Evolutionary conservation across 2,329 filamentous ascomycete genomes (phyloP), one percentile per base, ranked within the genome.

Genomic region (Penicillium sp.): DNA sequence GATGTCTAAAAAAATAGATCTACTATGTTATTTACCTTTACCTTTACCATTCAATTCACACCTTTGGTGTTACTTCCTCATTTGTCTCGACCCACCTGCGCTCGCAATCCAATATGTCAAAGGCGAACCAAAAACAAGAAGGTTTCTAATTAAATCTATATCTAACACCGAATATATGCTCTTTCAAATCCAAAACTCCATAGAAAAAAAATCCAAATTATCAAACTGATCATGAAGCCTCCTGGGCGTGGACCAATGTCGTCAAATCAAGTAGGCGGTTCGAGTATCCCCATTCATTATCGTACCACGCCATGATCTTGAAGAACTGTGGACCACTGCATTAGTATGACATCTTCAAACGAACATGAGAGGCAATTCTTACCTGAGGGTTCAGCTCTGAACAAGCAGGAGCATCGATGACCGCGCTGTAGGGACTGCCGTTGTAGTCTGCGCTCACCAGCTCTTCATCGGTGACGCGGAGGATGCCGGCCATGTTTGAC

Each of bases 261-360:
- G 71, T 67, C 74, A 92, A 87, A 80, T 92, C 89, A 68, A 92
- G 82, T 73, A 92, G 87, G 83, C 89, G 92, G 82, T 92, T 92
- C 79, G 89, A 93, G 87, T 97, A 96, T 74, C 92, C 93, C 91
- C 91, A 96, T 86, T 96, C 92, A 84, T 96, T 96, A 85, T 94
- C 91, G 82, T 95, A 94, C 93, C 93, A 97, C 71, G 87, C 87
- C 79, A 96, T 89, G 65, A 97, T 86, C 87, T 97, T 97, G 85
- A 95, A 89, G 79, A 96, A 96, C 87, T 96, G 90, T n/a, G 8
- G 2, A 49, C 72, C 89, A 56, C 82, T 86, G 1, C n/a, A 10
- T 62, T 14, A 61, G 42, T 33, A 59, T 33, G 30, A 10, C 25
- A 26, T n/a, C 10, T 13, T 13, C 7, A 40, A 25, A 6, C 10